Base-by-base conservation (phyloP, 1,284 basidiomycete genomes). In the Tilletia indica region DNA sequence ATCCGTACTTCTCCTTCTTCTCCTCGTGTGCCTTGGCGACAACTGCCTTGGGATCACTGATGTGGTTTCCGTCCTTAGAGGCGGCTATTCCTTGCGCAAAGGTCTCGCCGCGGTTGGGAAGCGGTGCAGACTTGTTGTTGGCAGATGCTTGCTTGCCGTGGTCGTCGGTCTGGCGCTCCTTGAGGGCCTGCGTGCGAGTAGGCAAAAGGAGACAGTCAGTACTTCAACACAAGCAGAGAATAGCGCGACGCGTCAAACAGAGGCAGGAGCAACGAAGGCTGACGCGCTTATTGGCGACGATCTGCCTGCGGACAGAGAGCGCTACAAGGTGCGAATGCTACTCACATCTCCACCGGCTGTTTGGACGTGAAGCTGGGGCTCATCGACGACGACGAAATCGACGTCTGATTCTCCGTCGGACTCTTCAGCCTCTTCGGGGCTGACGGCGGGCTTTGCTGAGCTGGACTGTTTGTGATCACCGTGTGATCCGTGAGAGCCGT, bases 1-100 rank as follows among this genome's bases (percentile, higher is more conserved):
- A 1, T n/a, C 48, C 12, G 70, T 49, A 48, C 14, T 38, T 75
- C 36, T 19, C 69, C 36, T 16, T 61, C 69, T 11, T 68, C 63
- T 42, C 67, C 63, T 31, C 76, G 69, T 47, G 45, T 5, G 66
- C 39, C 9, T 11, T 19, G 6, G 39, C 42, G n/a, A 67, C 66
- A 21, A 67, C 66, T 4, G 42, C 47, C 42, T 67, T 47, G 47
- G 66, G 66, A 45, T 67, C 21, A 19, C 39, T 47, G 39, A 47
- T 48, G 16, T 2, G 42, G 66, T 67, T 34, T 14, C 66, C 47
- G 47, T 67, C 66, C 66, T 67, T 67, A 6, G 66, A 19, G 16
- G 38, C n/a, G n/a, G 64, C 64, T 12, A 67, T 36, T 19, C 42
- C 66, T 4, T 47, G 42, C 16, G 12, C 25, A 21, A 67, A 67